These are phyloP conservation scores for Daldinia caldariorum DNA, from an alignment of 495 filamentous ascomycete species.

Conservation along the genomic window DNA sequence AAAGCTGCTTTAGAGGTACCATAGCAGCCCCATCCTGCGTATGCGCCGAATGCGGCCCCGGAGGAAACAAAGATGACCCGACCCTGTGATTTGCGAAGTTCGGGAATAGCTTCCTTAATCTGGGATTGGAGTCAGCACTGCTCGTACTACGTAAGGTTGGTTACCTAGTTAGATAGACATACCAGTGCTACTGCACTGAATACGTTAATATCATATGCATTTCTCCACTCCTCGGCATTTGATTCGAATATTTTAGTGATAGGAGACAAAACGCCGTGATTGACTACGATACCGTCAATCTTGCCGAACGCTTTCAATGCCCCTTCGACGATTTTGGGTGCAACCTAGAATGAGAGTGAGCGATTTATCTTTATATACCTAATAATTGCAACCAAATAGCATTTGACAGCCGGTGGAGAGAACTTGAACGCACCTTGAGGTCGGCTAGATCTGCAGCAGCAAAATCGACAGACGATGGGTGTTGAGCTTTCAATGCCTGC, in stretches of 20 bases:
- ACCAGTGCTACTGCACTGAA: slow-evolving; percentile 83
- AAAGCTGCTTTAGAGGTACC: slow-evolving; percentile 88
- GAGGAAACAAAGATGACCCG: slow-evolving; percentile 79
- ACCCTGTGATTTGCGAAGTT: slow-evolving; percentile 74
- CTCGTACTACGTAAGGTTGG: background rate
- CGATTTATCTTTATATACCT: background rate
- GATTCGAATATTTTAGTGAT: slow-evolving; percentile 75
- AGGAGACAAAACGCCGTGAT: slow-evolving; percentile 84
- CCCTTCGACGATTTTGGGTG: slow-evolving; percentile 67
- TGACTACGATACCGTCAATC: slow-evolving; percentile 85
- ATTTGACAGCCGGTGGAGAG: background rate
- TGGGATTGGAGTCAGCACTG: slow-evolving; percentile 49
- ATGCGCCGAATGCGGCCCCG: slow-evolving; percentile 74
- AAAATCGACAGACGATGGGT: slow-evolving; percentile 72
- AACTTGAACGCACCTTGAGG: slow-evolving; percentile 55
- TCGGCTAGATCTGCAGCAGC: slow-evolving; percentile 81
- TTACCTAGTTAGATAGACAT: slow-evolving; percentile 48
- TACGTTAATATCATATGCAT: slow-evolving; percentile 83
- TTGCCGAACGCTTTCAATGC: slow-evolving; percentile 72
- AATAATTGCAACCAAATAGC: background rate
- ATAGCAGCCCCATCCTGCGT: slow-evolving; percentile 81
- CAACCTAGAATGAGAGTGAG: slow-evolving; percentile 55
- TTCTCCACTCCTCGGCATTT: slow-evolving; percentile 75
- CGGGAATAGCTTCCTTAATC: slow-evolving; percentile 78
- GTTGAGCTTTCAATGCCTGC: slow-evolving; percentile 69